Evolutionary conservation across 1,284 basidiomycete genomes (phyloP).

Genomic region (Apiotrichum laibachii): DNA sequence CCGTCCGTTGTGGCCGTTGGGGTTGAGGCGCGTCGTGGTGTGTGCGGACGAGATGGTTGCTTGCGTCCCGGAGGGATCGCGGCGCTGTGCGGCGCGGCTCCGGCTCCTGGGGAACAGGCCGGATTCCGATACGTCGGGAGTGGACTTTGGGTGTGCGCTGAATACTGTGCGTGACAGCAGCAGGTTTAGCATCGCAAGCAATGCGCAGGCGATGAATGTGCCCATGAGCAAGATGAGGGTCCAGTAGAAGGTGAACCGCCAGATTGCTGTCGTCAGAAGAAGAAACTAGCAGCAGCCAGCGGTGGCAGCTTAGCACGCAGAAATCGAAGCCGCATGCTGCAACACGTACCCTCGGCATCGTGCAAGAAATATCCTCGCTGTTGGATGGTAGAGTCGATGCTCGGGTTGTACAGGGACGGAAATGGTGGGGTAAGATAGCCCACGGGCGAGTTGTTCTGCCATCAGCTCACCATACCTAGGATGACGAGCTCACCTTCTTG

Average conservation of each 20-base stretch:
- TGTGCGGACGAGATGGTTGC: too few relatives aligned
- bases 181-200: constrained; percentile 66
- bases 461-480: not conserved
- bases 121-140: too few relatives aligned
- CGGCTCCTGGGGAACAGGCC: not conserved
- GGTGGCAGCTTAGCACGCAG: too few relatives aligned
- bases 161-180: constrained; percentile 56
- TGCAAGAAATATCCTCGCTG: constrained; percentile 48
- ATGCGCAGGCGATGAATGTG: constrained; percentile 65
- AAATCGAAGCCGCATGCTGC: too few relatives aligned
- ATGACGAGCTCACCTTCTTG: constrained; percentile 7
- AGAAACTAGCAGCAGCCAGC: too few relatives aligned
- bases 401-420: constrained; percentile 57
- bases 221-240: constrained; percentile 70
- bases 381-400: constrained; percentile 40
- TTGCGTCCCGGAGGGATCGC: not conserved
- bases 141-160: too few relatives aligned
- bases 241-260: constrained; percentile 82
- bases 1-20: too few relatives aligned
- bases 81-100: not conserved
- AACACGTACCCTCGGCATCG: constrained; percentile 50
- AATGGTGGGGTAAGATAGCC: constrained; percentile 50
- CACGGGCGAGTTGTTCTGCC: constrained; percentile 24
- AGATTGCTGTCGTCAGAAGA: constrained; percentile 60
- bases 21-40: too few relatives aligned